These are phyloP conservation scores for Xanthoconium separans DNA, from an alignment of 1,284 basidiomycete genomes.

Conservation along the genomic window DNA sequence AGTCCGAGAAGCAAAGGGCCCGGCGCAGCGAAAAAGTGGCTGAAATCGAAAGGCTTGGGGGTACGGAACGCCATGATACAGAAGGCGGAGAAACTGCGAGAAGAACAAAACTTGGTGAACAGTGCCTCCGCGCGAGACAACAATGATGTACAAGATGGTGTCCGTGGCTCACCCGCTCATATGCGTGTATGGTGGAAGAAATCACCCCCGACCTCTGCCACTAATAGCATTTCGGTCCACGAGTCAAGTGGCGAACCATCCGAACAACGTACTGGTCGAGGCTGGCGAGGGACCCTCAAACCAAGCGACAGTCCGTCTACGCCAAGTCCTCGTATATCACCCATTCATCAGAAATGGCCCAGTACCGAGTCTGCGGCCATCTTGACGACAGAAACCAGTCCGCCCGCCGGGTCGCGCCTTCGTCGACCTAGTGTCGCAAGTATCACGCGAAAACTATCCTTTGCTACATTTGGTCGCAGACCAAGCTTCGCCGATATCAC, in stretches of 20 bases:
- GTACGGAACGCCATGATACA: slow-evolving; percentile 26
- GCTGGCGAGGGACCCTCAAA: slow-evolving; percentile 11
- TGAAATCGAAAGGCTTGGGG: slow-evolving; percentile 32
- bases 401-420: slow-evolving; percentile 1
- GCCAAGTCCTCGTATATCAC: slow-evolving; percentile 21
- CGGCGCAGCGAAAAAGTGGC: slow-evolving; percentile 24
- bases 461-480: slow-evolving; percentile 26
- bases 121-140: neutral
- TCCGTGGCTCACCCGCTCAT: slow-evolving; percentile 15
- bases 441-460: slow-evolving; percentile 32
- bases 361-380: slow-evolving; percentile 19
- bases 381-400: slow-evolving; percentile 10
- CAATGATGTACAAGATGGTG: slow-evolving; percentile 6
- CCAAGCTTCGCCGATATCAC: slow-evolving; percentile 23
- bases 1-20: slow-evolving; percentile 12
- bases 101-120: slow-evolving; percentile 8
- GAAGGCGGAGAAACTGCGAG: slow-evolving; percentile 24
- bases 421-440: slow-evolving; percentile 30
- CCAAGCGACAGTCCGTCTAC: slow-evolving; percentile 16
- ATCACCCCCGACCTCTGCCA: slow-evolving; percentile 14
- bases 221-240: slow-evolving; percentile 9
- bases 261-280: slow-evolving; percentile 10
- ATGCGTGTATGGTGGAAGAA: slow-evolving; percentile 35
- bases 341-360: slow-evolving; percentile 21
- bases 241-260: slow-evolving; percentile 8